A percentile compares a stretch with the other conserved stretches of the same genome.
phyloP scores from a whole-genome alignment of 345 rosid genomes.

The Heritiera littoralis region DNA sequence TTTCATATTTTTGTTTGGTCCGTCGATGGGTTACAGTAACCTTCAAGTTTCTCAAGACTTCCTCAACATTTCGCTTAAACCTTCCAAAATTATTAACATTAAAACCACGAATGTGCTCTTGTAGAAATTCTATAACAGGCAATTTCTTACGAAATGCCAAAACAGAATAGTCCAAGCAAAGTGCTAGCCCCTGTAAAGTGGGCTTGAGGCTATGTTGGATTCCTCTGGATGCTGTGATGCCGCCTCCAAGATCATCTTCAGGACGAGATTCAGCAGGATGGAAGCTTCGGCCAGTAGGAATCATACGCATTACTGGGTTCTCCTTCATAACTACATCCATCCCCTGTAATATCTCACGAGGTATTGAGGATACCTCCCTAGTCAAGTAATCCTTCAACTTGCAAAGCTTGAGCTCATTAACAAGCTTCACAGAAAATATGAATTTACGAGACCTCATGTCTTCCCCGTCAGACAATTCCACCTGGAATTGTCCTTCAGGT shows the following conservation, averaged over 20 bases:
- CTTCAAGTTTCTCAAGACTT: conserved; percentile 50
- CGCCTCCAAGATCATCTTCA: conserved; percentile 54
- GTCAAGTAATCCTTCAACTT: conserved; percentile 63
- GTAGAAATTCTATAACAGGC: conserved; percentile 59
- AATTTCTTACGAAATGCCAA: conserved; percentile 66
- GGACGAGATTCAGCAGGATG: conserved; percentile 31
- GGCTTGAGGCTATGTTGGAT: conserved; percentile 76
- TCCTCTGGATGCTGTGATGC: conserved; percentile 67
- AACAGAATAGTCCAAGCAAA: conserved; percentile 79
- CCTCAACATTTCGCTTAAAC: conserved; percentile 40
- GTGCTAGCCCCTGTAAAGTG: conserved; percentile 62
- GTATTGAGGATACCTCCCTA: conserved; percentile 34
- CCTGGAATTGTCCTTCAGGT: conserved; percentile 51
- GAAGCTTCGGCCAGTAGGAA: conserved; percentile 63
- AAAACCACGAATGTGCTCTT: conserved; percentile 39
- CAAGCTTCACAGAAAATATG: conserved; percentile 50
- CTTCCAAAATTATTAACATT: conserved; percentile 31
- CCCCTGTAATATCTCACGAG: conserved; percentile 84
- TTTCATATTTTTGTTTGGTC: conserved; percentile 59
- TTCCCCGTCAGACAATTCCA: conserved; percentile 47
- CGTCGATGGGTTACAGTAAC: conserved; percentile 65
- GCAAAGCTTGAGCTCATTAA: conserved; percentile 58
- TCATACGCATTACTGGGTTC: conserved; percentile 65
- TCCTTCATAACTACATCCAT: conserved; percentile 95
- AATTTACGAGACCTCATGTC: conserved; percentile 40